These are phyloP conservation scores for Yarrowia alimentaria DNA, from an alignment of 805 yeast species.

Conservation along the genomic window DNA sequence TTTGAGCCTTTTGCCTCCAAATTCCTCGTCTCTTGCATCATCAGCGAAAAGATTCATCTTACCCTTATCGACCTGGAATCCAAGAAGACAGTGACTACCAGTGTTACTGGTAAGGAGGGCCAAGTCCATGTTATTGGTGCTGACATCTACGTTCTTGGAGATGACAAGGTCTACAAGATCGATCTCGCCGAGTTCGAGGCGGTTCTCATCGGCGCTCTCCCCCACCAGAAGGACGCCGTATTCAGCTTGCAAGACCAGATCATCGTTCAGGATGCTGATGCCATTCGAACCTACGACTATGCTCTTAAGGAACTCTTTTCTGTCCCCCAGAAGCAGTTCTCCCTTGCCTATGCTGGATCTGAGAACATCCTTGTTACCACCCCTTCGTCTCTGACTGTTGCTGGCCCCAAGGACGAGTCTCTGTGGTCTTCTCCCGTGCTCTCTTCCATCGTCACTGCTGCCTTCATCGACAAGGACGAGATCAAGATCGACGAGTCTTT, in stretches of 20 bases:
- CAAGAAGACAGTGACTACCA: conserved; percentile 11
- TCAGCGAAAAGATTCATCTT: conserved; percentile 15
- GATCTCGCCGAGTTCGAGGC: conserved; percentile 21
- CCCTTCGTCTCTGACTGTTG: neutral
- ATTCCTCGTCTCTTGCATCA: conserved; percentile 18
- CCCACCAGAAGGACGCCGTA: conserved; percentile 2
- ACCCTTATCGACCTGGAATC: conserved; percentile 15
- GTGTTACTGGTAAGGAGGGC: conserved; percentile 17
- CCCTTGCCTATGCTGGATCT: neutral
- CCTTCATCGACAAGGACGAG: conserved; percentile 17
- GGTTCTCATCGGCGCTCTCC: conserved; percentile 1
- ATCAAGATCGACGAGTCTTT: conserved; percentile 34
- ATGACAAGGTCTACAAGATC: conserved; percentile 22
- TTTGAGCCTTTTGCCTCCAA: conserved; percentile 22
- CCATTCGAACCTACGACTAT: neutral
- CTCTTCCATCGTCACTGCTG: conserved; percentile 6
- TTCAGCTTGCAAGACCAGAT: conserved; percentile 7
- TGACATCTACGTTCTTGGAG: conserved; percentile 14
- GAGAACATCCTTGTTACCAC: neutral
- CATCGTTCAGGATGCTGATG: conserved; percentile 9
- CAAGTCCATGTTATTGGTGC: conserved; percentile 15
- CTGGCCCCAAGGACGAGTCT: neutral
- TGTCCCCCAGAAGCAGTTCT: neutral
- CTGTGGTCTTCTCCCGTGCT: conserved; percentile 20
- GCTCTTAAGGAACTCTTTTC: conserved; percentile 2